Percentiles rank a stretch among this genome's conserved stretches.
Evolutionary conservation across 176 grass and related monocot genomes (phyloP).

Genomic region (Calamus simplicifolius): DNA sequence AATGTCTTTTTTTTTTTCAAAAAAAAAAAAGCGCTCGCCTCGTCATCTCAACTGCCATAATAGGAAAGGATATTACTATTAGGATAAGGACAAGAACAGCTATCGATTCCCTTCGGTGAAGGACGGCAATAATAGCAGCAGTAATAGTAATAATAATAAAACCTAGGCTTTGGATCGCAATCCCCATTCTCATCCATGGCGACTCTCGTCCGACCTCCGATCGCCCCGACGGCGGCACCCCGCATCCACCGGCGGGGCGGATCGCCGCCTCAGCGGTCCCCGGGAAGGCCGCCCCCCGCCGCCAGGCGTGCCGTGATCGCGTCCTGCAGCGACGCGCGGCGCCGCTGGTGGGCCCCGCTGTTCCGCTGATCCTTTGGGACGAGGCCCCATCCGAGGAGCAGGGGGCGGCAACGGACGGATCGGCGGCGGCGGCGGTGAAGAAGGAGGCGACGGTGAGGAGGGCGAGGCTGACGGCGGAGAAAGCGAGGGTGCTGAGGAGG

Average conservation of each 20-base stretch:
- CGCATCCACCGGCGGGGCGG: background rate
- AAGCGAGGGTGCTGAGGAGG: conserved; percentile 20
- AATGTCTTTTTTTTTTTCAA: no score
- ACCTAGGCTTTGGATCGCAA: background rate
- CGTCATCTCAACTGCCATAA: no score
- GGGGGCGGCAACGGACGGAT: background rate
- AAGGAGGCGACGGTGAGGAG: background rate
- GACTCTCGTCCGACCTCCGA: background rate
- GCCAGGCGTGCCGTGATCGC: background rate
- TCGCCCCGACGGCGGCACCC: background rate
- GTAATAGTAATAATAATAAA: no score
- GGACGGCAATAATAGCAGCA: no score
- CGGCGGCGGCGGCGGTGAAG: background rate
- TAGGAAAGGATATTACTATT: no score
- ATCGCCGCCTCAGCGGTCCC: no score
- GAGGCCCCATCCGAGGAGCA: background rate
- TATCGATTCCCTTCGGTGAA: no score
- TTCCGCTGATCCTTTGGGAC: background rate
- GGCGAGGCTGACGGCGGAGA: conserved; percentile 24
- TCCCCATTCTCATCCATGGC: background rate
- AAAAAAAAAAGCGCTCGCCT: no score
- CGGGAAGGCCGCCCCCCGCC: background rate
- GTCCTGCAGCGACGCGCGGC: background rate
- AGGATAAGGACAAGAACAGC: no score
- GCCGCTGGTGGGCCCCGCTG: conserved; percentile 14